These are phyloP conservation scores for Tolypocladium sp. DNA, from an alignment of 2,329 filamentous ascomycete species.

Conservation along the genomic window DNA sequence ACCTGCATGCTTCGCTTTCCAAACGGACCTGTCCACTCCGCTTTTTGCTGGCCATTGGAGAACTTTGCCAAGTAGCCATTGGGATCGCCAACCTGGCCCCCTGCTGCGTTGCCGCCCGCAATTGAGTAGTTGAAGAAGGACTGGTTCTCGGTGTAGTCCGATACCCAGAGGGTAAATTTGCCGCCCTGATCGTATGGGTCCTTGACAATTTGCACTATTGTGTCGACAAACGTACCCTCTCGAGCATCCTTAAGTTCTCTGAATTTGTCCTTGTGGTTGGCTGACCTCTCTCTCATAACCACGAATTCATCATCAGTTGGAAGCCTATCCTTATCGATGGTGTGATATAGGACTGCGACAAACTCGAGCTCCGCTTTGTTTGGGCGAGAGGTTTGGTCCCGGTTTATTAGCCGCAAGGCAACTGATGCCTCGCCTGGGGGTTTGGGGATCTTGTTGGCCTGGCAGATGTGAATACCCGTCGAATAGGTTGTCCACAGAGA, in stretches of 20 bases:
- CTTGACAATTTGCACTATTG: constrained; percentile 62
- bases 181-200: constrained; percentile 33
- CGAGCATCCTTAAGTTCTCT: constrained; percentile 54
- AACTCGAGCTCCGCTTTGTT: constrained; percentile 27
- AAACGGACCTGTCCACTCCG: constrained; percentile 63
- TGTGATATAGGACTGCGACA: constrained; percentile 38
- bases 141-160: constrained; percentile 72
- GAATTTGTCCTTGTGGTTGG: constrained; percentile 47
- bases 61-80: constrained; percentile 40
- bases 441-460: constrained; percentile 16
- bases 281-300: constrained; percentile 24
- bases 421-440: constrained; percentile 25
- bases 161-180: constrained; percentile 59
- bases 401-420: constrained; percentile 14
- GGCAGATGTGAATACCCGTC: constrained; percentile 38
- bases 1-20: constrained; percentile 66
- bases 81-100: constrained; percentile 39
- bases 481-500: constrained; percentile 34
- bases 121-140: constrained; percentile 44
- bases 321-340: constrained; percentile 31
- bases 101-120: constrained; percentile 18
- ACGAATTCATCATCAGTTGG: constrained; percentile 36
- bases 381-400: constrained; percentile 11
- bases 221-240: constrained; percentile 50
- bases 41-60: constrained; percentile 8